Evolutionary conservation across 306 rosid genomes (phyloP), one percentile per base, ranked within the genome.

Genomic region (Vigna hirtella): DNA sequence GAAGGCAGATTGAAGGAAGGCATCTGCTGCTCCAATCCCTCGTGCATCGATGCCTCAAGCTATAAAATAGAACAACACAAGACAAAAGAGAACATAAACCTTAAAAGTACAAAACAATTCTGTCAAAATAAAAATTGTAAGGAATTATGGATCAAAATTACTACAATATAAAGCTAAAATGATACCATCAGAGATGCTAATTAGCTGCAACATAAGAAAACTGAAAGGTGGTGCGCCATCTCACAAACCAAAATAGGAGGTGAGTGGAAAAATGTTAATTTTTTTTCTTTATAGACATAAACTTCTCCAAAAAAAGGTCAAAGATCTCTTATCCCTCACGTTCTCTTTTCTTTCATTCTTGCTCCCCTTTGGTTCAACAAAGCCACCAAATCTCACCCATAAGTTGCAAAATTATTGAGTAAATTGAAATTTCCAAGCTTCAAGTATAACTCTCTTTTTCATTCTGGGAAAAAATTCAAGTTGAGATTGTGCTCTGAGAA

Each of bases 1-100:
- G 53, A 66, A 43, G 72, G 72, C 36, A 66, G 53, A 18, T 66
- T 66, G 53, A 66, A 66, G 72, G 53, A 66, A 66, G 72, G 72
- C 72, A 66, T 43, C 72, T 66, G 72, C 53, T 42, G 72, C 72
- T 66, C 72, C 45, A 66, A 43, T 66, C 72, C 72, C 72, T 66
- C 72, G 13, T 66, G 20, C 53, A 66, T 66, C 11, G 72, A 66
- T 12, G 72, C 72, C 72, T 42, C 53, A 18, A 66, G 72, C 72
- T 66, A 66, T 38, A 43, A 66, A 66, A 66, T 18, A 20, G 36
- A 66, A 66, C 22, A 66, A 20, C 48, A 38, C 32, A 42, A 11
- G 53, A 42, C 53, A 66, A 43, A 20, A 42, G 30, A 63, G 26
- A 66, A 66, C 12, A 43, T 66, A 66, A 42, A 17, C 53, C 3